Evolutionary conservation across 2,329 filamentous ascomycete species (phyloP), one percentile per base, ranked within the genome.

Genomic region (Stachybotrys chlorohalonatus): DNA sequence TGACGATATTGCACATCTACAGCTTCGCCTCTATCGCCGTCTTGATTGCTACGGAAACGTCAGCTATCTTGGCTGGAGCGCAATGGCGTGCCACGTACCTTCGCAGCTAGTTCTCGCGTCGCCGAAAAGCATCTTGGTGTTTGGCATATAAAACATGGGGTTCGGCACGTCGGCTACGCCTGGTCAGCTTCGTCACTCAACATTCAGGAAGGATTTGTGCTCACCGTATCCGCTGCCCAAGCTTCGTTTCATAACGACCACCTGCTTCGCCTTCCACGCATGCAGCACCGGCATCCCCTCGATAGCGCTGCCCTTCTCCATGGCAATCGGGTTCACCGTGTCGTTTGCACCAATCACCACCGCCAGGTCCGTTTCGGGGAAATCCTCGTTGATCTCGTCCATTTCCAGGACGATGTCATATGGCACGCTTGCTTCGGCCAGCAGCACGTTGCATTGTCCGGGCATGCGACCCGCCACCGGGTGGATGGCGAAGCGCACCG

Each of bases 301-400:
- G 61, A 96, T 95, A 0, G 89, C 81, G 56, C 86, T 90, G 36
- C 89, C 89, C 6, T 87, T 85, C 67, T 95, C 89, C 59, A 95
- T 73, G 0, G 91, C 90, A 63, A 93, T 93, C 0, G 91, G 91
- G 64, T 96, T 95, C 45, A 95, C 91, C 0, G 91, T 95, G 63
- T 96, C 91, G 62, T 96, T 95, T 8, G 91, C 91, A 3, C 91
- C 91, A 64, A 95, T 95, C 0, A 95, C 90, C 4, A 95, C 81
- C 0, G 89, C 91, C 9, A 95, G 77, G 63, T 95, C 91, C 0
- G 91, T 95, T 31, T 94, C 87, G 7, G 78, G 71, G 68, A 95
- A 96, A 64, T 95, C 90, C 58, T 95, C 90, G 69, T 95, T 96
- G 73, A 95, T 95, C 75, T 96, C 91, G 62, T 95, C 91, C 90